phyloP scores from a whole-genome alignment of 805 yeast genomes.

The Blastobotrys americana region DNA sequence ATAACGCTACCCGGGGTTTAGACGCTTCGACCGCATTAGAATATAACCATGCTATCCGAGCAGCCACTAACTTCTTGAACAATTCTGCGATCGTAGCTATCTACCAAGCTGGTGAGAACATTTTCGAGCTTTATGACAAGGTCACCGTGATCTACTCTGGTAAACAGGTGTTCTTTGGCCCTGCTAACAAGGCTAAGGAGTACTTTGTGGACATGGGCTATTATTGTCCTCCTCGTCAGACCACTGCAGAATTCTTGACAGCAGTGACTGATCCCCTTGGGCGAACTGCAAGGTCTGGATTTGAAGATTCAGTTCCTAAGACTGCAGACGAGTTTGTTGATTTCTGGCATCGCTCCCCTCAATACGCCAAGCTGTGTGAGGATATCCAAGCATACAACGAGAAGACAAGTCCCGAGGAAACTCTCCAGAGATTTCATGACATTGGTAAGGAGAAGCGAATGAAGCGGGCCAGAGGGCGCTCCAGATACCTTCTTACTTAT shows the following conservation, averaged over 20 bases:
- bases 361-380: constrained; percentile 35
- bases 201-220: constrained; percentile 63
- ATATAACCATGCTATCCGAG: constrained; percentile 58
- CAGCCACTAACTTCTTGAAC: constrained; percentile 47
- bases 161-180: constrained; percentile 60
- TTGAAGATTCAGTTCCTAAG: constrained; percentile 47
- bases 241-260: constrained; percentile 65
- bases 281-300: constrained; percentile 43
- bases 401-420: constrained; percentile 27
- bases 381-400: constrained; percentile 42
- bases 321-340: constrained; percentile 56
- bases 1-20: constrained; percentile 79
- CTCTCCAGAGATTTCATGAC: constrained; percentile 31
- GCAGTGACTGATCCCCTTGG: constrained; percentile 64
- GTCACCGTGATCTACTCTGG: constrained; percentile 55
- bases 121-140: constrained; percentile 56
- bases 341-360: constrained; percentile 49
- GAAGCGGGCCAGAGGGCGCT: constrained; percentile 32
- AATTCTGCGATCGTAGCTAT: constrained; percentile 61
- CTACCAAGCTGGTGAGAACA: constrained; percentile 61
- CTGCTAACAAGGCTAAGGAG: constrained; percentile 43
- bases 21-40: constrained; percentile 81
- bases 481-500: constrained; percentile 41
- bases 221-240: constrained; percentile 54
- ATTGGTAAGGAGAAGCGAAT: constrained; percentile 36